Conservation (phyloP, 2,329 filamentous ascomycete genomes). For the Helicocarpus griseus region DNA sequence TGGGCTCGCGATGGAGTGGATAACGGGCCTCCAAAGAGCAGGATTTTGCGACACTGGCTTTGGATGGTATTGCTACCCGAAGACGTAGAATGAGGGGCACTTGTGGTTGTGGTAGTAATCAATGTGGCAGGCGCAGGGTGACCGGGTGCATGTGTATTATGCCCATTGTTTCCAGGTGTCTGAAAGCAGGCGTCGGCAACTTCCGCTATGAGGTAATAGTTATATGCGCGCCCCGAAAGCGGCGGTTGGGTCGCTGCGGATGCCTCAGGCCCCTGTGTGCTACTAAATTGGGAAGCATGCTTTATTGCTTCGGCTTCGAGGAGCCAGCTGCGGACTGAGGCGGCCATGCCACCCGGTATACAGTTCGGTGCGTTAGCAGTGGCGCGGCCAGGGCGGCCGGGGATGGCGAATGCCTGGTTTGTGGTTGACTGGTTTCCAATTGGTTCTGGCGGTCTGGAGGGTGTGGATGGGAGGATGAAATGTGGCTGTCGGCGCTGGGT, state of each 20-base stretch:
- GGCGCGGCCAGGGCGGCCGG: conserved; percentile 19
- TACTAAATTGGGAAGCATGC: conserved; percentile 5
- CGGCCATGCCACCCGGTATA: conserved; percentile 30
- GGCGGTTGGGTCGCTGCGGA: background rate
- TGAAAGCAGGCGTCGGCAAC: background rate
- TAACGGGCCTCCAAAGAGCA: conserved; percentile 10
- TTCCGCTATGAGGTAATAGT: conserved; percentile 2
- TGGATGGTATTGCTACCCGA: background rate
- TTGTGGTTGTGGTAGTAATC: background rate
- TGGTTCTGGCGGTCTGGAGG: conserved; percentile 20
- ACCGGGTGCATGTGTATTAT: background rate
- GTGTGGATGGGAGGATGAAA: conserved; percentile 30
- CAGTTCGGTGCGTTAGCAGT: conserved; percentile 17
- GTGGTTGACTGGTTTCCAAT: conserved; percentile 14
- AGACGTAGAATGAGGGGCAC: background rate
- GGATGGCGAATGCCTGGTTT: conserved; percentile 16
- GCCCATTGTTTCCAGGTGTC: background rate
- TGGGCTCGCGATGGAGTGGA: background rate
- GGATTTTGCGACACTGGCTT: too few relatives aligned
- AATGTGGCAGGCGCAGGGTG: conserved; percentile 8
- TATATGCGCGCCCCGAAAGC: background rate
- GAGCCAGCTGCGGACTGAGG: conserved; percentile 33
- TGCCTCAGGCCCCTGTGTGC: background rate
- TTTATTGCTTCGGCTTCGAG: conserved; percentile 27
- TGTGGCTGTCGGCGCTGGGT: conserved; percentile 21